These are phyloP conservation scores for Schwanniomyces pseudopolymorphus DNA, from an alignment of 805 yeast genomes.

Conservation along the genomic window DNA sequence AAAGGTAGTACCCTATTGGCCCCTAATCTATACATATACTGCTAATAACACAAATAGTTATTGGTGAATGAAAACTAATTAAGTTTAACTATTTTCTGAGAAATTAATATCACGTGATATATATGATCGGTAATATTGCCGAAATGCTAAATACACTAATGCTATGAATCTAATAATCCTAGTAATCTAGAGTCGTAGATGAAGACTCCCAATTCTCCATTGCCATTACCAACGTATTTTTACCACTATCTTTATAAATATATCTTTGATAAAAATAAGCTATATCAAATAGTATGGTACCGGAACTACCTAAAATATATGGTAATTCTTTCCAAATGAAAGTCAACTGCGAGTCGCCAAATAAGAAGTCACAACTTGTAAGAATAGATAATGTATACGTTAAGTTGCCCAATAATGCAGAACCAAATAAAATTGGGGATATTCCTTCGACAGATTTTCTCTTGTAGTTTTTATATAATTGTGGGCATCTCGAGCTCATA, in stretches of 20 bases:
- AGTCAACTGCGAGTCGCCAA: slow-evolving; percentile 28
- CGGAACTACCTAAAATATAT: slow-evolving; percentile 79
- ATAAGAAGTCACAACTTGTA: slow-evolving; percentile 53
- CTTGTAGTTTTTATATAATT: slow-evolving; percentile 68
- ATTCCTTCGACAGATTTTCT: slow-evolving; percentile 86
- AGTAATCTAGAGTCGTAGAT: neutral
- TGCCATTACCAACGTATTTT: slow-evolving; percentile 17
- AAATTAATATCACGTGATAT: neutral
- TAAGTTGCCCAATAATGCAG: slow-evolving; percentile 77
- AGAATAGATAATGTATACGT: slow-evolving; percentile 76
- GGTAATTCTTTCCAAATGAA: slow-evolving; percentile 76
- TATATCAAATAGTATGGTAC: slow-evolving; percentile 78
- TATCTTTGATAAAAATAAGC: slow-evolving; percentile 64
- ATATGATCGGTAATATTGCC: neutral
- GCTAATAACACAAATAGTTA: neutral
- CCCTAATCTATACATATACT: neutral
- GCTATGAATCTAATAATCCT: neutral
- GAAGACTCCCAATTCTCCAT: slow-evolving; percentile 18
- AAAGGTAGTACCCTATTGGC: neutral
- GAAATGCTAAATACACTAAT: no score
- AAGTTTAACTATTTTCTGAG: neutral
- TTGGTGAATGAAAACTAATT: neutral
- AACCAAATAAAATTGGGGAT: slow-evolving; percentile 73
- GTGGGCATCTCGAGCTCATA: slow-evolving; percentile 80
- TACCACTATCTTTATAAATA: slow-evolving; percentile 25